Percentiles rank a stretch among this genome's conserved stretches.
Conservation (phyloP, 148 eudicot genomes). For the Gaultheria prostrata region DNA sequence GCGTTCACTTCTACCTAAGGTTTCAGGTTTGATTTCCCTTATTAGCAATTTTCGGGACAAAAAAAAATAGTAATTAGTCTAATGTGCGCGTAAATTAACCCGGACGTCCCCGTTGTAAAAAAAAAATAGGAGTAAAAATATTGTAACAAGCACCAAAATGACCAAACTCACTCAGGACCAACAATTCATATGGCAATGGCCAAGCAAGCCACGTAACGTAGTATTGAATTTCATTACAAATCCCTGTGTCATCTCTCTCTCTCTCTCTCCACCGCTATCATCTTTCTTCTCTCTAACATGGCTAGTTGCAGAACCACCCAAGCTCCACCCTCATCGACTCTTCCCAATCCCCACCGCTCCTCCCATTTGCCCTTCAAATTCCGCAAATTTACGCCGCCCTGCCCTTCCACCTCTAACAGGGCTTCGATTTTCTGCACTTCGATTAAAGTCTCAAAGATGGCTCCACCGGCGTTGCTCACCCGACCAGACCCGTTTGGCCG, state of each 20-base stretch:
- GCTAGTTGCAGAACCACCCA: constrained; percentile 32
- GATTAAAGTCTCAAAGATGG: constrained; percentile 22
- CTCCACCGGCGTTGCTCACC: constrained; percentile 26
- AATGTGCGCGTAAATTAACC: too few relatives aligned
- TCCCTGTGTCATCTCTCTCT: background rate
- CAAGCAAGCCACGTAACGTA: too few relatives aligned
- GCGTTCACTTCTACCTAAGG: too few relatives aligned
- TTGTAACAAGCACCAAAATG: too few relatives aligned
- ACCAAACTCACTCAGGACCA: too few relatives aligned
- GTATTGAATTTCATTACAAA: background rate
- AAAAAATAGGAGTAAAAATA: too few relatives aligned
- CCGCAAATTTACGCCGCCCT: constrained; percentile 21
- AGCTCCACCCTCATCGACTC: constrained; percentile 11
- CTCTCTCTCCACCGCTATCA: background rate
- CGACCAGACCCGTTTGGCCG: constrained; percentile 89
- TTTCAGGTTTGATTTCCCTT: too few relatives aligned
- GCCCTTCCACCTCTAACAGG: constrained; percentile 6
- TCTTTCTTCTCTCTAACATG: constrained; percentile 25
- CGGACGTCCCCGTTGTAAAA: too few relatives aligned
- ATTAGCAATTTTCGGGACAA: too few relatives aligned
- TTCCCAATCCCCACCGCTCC: constrained; percentile 32
- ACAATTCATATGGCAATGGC: too few relatives aligned
- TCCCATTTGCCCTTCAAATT: constrained; percentile 31
- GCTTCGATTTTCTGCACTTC: constrained; percentile 40
- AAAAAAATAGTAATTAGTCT: too few relatives aligned